Percentiles rank a stretch among this genome's conserved stretches.
Conservation (phyloP, 306 rosid species). For the Begonia masoniana region DNA sequence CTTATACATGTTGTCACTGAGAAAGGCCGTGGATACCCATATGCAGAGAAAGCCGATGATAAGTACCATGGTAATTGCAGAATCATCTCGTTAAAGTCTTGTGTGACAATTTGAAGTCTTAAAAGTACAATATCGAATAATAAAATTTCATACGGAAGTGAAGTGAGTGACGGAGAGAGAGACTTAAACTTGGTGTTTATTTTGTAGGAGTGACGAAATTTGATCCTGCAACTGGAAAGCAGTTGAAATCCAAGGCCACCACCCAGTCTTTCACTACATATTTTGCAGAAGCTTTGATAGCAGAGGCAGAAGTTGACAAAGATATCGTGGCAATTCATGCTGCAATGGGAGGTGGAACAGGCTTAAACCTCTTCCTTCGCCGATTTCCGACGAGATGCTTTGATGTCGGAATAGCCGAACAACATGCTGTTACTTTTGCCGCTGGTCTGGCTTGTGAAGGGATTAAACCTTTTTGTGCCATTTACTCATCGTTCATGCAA, state of each 20-base stretch:
- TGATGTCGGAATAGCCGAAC: slow-evolving; percentile 96
- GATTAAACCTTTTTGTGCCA: slow-evolving; percentile 81
- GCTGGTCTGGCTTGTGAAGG: slow-evolving; percentile 97
- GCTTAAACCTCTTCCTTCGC: slow-evolving; percentile 84
- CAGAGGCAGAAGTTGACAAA: slow-evolving; percentile 88
- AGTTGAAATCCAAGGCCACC: slow-evolving; percentile 47
- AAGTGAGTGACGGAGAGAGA: background rate
- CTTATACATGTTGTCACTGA: slow-evolving; percentile 83
- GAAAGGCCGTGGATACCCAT: slow-evolving; percentile 96
- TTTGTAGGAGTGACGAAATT: slow-evolving; percentile 79
- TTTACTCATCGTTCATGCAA: slow-evolving; percentile 93
- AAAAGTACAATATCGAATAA: background rate
- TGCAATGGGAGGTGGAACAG: slow-evolving; percentile 99
- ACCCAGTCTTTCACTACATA: slow-evolving; percentile 87
- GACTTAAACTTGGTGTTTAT: slow-evolving; percentile 7
- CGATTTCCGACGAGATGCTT: slow-evolving; percentile 89
- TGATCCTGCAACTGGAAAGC: slow-evolving; percentile 86
- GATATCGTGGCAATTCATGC: slow-evolving; percentile 85
- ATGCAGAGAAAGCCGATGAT: slow-evolving; percentile 86
- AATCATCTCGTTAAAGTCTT: background rate
- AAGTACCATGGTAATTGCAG: slow-evolving; percentile 70
- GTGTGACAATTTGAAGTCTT: background rate
- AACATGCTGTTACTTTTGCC: slow-evolving; percentile 96
- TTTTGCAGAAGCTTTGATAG: slow-evolving; percentile 92
- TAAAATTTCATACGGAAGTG: too few species aligned